Percentiles rank a stretch among this genome's conserved stretches.
Evolutionary conservation across 108 stramenopile species (phyloP).

Genomic region (Parietichytrium sp.): DNA sequence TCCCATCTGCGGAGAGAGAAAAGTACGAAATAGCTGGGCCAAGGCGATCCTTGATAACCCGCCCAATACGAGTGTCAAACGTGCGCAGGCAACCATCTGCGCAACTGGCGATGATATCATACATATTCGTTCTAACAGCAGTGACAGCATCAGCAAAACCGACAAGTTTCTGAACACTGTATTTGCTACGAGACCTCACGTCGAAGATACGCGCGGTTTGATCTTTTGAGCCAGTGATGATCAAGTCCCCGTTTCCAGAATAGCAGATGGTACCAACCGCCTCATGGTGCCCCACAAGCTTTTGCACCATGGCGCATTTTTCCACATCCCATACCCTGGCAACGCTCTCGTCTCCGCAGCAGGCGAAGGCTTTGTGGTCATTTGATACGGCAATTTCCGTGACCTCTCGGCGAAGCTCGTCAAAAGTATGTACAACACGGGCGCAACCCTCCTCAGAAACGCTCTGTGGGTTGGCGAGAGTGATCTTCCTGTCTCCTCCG

Average conservation of each 20-base stretch:
- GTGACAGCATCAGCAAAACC: neutral
- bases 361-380: neutral
- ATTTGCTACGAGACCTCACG: neutral
- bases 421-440: too few species aligned
- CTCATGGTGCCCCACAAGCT: neutral
- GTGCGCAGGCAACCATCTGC: neutral
- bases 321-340: conserved; percentile 1
- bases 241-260: too few species aligned
- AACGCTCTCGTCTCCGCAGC: conserved; percentile 11
- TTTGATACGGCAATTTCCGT: neutral
- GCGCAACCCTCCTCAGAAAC: neutral
- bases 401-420: neutral
- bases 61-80: neutral
- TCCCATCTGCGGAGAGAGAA: neutral
- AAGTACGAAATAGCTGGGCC: neutral
- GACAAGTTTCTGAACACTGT: neutral
- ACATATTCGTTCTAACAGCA: neutral
- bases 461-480: neutral
- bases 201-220: neutral
- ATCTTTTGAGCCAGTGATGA: neutral
- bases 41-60: neutral
- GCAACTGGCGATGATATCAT: neutral
- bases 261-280: too few species aligned
- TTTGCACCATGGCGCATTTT: neutral
- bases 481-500: neutral